Base-by-base conservation (phyloP, 2,329 filamentous ascomycete genomes). In the Incumbomyces delicatus region DNA sequence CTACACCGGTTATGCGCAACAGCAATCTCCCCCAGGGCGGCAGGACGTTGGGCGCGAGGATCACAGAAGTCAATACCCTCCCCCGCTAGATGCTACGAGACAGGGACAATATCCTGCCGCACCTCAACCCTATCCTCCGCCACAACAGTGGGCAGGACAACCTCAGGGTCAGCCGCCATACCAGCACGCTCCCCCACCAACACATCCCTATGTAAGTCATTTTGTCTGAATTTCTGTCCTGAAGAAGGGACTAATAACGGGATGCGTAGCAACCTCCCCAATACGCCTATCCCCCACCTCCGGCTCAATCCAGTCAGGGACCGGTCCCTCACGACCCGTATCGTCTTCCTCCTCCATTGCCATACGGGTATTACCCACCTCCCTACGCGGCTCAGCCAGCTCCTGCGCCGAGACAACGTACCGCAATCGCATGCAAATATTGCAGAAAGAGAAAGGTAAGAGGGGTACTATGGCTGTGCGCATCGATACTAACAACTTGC, bases 371-470 rank as follows among this genome's bases (percentile, higher is more conserved):
- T 47, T 69, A 69, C 51, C 58, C 60, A 69, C 50, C 61, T 66
- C 50, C 61, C 37, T 58, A 60, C 38, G 55, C 60, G 36, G 60
- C 60, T 36, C 61, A 64, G 44, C 63, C 65, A 35, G 57, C 60
- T 27, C 66, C 70, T 31, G 70, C 71, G 36, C 71, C 71, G 10
- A 63, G 71, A 53, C 71, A 74, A 59, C 64, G 71, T 39, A 74
- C 71, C 13, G 71, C 71, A 41, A 74, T 74, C 53, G 71, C 71
- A 27, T 74, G 71, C 55, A 67, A 70, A 44, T 74, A 74, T 52
- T 74, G 71, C 57, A 64, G 71, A 44, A 67, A 71, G 57, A 67
- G 71, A 53, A 74, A 74, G 67, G 71, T 74, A 63, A 47, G 66
- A 55, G 13, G 35, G 7, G 18, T 27, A 30, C 47, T 40, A 22